Base-by-base conservation (phyloP, 106 monocot species). In the Gastrodia elata region DNA sequence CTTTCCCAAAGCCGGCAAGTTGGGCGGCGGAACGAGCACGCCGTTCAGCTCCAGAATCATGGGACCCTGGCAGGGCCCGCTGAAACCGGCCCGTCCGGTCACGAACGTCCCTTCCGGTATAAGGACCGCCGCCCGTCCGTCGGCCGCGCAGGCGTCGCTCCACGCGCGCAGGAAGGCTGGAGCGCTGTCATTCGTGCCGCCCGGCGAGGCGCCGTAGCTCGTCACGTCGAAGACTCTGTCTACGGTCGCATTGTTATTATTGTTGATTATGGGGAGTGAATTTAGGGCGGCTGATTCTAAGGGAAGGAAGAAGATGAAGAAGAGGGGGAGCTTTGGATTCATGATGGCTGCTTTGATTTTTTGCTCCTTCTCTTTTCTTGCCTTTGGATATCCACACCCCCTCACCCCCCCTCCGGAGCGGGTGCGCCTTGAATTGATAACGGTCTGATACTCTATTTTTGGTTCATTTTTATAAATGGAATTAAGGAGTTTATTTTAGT, bases 141-240 rank as follows among this genome's bases (percentile, higher is more conserved):
- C 67, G 2, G 26, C n/a, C 36, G 32, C 33, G 57, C 88, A 88
- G 22, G 82, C 88, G 8, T 64, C 72, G 6, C 44, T 30, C 84
- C 84, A 88, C 34, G 88, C 85, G 3, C 40, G 35, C 2, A 36
- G 6, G 57, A 88, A 65, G 14, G 88, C 88, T 82, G 8, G 61
- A 27, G 30, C 13, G 61, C 61, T 61, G 30, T 61, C 32, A 32
- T 32, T 61, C 32, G 27, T 30, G 32, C 61, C 61, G 32, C 32
- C 61, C 1, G 61, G 30, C 2, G 32, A 28, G 11, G 61, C 61
- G 61, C 61, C 61, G 32, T 61, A 61, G 61, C 61, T 61, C 27
- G 61, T 61, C 28, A 61, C 61, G 13, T 61, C 61, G 4, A 61
- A 61, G 30, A 61, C 32, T 61, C 32, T 61, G 8, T 61, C 27